These are phyloP conservation scores for Macadamia tetraphylla DNA, from an alignment of 164 flowering plant genomes.

Conservation along the genomic window DNA sequence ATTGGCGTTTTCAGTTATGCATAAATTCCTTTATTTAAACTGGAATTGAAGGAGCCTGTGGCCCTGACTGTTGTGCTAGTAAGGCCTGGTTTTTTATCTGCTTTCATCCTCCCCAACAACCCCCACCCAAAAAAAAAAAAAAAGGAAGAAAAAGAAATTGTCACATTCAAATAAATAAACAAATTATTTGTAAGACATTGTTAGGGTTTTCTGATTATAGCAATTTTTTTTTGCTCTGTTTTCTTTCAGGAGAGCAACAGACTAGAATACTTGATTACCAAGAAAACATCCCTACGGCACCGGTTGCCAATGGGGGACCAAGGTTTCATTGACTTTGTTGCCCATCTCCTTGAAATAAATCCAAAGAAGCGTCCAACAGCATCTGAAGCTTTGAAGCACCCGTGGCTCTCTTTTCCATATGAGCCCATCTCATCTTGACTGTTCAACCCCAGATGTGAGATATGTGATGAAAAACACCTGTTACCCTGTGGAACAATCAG, in stretches of 20 bases:
- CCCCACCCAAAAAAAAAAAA: too few species aligned
- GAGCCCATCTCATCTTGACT: slow-evolving; percentile 90
- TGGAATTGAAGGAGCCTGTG: too few species aligned
- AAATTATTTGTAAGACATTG: not conserved
- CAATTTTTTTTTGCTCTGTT: not conserved
- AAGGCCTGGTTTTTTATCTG: too few species aligned
- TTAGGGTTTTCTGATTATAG: not conserved
- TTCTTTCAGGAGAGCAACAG: slow-evolving; percentile 74
- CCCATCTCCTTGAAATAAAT: slow-evolving; percentile 78
- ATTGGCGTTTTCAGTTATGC: too few species aligned
- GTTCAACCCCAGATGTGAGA: slow-evolving; percentile 6
- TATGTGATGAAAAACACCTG: not conserved
- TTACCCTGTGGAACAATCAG: not conserved
- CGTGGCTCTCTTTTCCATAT: slow-evolving; percentile 93
- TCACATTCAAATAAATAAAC: too few species aligned
- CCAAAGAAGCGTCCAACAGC: slow-evolving; percentile 95
- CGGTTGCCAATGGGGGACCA: slow-evolving; percentile 95
- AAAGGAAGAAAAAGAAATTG: too few species aligned
- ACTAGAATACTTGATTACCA: slow-evolving; percentile 87
- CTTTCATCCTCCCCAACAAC: too few species aligned
- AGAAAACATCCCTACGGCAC: slow-evolving; percentile 87
- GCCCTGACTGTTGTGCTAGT: too few species aligned
- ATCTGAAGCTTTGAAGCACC: slow-evolving; percentile 81
- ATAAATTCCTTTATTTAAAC: too few species aligned
- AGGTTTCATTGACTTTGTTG: slow-evolving; percentile 89